These are phyloP conservation scores for Barbarea vulgaris DNA, from an alignment of 345 rosid species.

Conservation along the genomic window DNA sequence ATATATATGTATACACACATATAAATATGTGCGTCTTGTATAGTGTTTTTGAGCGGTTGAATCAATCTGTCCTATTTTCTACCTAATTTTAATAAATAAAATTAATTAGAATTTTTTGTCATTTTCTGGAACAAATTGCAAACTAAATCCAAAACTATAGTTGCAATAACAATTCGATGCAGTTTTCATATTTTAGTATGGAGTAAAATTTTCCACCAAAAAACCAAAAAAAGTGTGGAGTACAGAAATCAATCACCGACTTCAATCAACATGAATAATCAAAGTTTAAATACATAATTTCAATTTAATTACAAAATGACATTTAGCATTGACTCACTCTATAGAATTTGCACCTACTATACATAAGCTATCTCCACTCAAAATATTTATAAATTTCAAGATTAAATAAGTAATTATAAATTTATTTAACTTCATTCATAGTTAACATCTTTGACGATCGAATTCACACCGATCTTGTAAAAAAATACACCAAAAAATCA, in stretches of 20 bases:
- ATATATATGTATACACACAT: background rate
- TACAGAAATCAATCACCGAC: slow-evolving; percentile 11
- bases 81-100: background rate
- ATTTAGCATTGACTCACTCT: background rate
- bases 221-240: background rate
- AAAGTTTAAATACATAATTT: background rate
- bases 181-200: slow-evolving; percentile 7
- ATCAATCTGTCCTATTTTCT: background rate
- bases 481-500: background rate
- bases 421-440: background rate
- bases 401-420: background rate
- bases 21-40: background rate
- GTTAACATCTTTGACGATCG: background rate
- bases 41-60: slow-evolving; percentile 26
- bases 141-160: slow-evolving; percentile 13
- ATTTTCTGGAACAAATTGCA: background rate
- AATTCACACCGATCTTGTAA: background rate
- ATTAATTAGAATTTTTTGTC: background rate
- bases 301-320: background rate
- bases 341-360: slow-evolving; percentile 3
- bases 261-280: slow-evolving; percentile 14
- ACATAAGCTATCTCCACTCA: slow-evolving; percentile 6
- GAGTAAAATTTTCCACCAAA: background rate
- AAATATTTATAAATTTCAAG: too few species aligned
- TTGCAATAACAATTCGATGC: slow-evolving; percentile 29